Percentiles rank a stretch among this genome's conserved stretches.
Conservation (phyloP, 208 protist species). For the Crithidia fasciculata region DNA sequence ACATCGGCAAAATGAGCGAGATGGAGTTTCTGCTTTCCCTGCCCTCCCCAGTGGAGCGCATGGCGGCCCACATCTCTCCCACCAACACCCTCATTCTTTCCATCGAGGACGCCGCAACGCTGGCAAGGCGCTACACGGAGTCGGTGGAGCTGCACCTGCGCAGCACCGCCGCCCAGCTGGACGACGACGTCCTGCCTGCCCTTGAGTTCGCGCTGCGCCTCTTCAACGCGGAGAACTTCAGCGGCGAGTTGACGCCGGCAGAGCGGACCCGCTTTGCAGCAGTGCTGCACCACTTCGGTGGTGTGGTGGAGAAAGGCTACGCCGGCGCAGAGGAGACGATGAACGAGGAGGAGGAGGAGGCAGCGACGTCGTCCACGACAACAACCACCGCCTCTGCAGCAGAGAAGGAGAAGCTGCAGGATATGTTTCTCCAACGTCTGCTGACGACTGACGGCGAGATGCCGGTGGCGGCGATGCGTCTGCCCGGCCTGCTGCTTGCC, state of each 20-base stretch:
- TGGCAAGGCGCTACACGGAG: constrained; percentile 45
- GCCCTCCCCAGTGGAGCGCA: constrained; percentile 45
- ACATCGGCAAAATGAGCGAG: not conserved
- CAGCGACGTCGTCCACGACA: constrained; percentile 12
- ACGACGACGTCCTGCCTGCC: constrained; percentile 59
- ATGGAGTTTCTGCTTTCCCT: constrained; percentile 62
- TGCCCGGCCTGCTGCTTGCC: constrained; percentile 72
- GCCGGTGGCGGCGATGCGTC: constrained; percentile 59
- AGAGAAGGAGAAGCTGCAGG: constrained; percentile 31
- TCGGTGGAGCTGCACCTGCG: constrained; percentile 55
- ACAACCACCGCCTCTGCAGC: not conserved
- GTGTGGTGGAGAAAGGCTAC: constrained; percentile 21
- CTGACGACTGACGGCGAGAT: constrained; percentile 90
- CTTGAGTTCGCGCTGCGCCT: constrained; percentile 79
- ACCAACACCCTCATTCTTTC: constrained; percentile 53
- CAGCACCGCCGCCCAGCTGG: constrained; percentile 4
- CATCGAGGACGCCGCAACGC: constrained; percentile 42
- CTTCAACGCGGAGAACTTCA: constrained; percentile 90
- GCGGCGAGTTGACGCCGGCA: constrained; percentile 62
- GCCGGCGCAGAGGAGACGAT: constrained; percentile 4
- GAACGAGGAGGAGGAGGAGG: constrained; percentile 10
- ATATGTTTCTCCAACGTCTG: constrained; percentile 73
- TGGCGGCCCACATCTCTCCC: constrained; percentile 31
- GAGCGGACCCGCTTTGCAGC: constrained; percentile 54
- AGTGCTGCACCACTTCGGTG: constrained; percentile 54